Evolutionary conservation across 2,329 filamentous ascomycete species (phyloP), one percentile per base, ranked within the genome.

Genomic region (Fusarium brevicatenulatum): DNA sequence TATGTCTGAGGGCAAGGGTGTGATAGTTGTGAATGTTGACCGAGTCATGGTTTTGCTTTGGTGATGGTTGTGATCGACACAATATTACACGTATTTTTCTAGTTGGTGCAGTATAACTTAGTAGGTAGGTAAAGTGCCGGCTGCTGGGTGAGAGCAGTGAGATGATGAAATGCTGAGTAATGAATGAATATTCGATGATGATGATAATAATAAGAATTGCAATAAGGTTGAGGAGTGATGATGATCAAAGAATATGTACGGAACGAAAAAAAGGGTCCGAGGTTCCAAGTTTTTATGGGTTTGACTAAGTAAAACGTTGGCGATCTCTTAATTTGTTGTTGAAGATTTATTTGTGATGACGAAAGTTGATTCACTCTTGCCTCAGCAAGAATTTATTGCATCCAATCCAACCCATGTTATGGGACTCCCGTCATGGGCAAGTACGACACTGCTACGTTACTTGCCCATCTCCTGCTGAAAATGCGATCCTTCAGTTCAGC

Each of bases 1-100:
- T 73, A 96, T 88, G 74, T 86, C 85, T 5, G 88, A 76, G 13
- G 95, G 94, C 37, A 97, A 87, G 23, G 94, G 92, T 34, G 93
- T 96, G 75, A 95, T 90, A 50, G 90, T 92, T 43, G 93, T 96
- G 83, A 95, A 94, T 37, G 90, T 86, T 21, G 88, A 90, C 71
- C 91, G 70, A 57, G 66, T 73, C 76, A 78, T 78, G 47, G 37
- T 68, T 66, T 49, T 43, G 32, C 54, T 37, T 55, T 55, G 66
- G 34, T 55, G 62, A 43, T 43, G 61, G 43, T 56, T 66, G 67
- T 37, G 68, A 69, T 69, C 50, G 64, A 65, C 59, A 61, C 44
- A 63, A 32, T 40, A 39, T 28, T 40, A 34, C 37, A 39, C 21
- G 63, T 46, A 37, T 44, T 47, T 50, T 19, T 42, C 30, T 10